Percentiles rank a stretch among this genome's conserved stretches.
Evolutionary conservation across 2,329 filamentous ascomycete species (phyloP).

Genomic region (Ambrosiella xylebori): DNA sequence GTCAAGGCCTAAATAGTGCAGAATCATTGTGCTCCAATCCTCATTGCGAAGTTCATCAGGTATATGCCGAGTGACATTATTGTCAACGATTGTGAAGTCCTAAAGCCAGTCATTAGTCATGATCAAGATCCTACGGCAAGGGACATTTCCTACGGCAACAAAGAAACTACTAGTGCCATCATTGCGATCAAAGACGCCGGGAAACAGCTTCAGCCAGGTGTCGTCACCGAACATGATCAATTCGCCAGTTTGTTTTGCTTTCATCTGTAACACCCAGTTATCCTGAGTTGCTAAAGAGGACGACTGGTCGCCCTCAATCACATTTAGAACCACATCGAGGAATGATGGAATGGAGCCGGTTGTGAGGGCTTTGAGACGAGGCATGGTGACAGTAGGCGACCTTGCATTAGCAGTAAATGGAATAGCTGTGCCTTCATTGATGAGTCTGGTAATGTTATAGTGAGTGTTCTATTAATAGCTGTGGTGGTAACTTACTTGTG

Average conservation of each 20-base stretch:
- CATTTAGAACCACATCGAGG: slow-evolving; percentile 88
- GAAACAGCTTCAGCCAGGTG: slow-evolving; percentile 95
- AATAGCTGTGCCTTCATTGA: slow-evolving; percentile 64
- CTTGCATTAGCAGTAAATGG: slow-evolving; percentile 92
- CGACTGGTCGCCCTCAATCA: slow-evolving; percentile 82
- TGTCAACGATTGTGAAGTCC: slow-evolving; percentile 96
- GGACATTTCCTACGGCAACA: slow-evolving; percentile 53
- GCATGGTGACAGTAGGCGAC: slow-evolving; percentile 98
- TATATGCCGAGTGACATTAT: slow-evolving; percentile 89
- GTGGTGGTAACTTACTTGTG: slow-evolving; percentile 49
- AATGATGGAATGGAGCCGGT: slow-evolving; percentile 98
- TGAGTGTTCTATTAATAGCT: background rate
- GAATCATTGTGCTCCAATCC: slow-evolving; percentile 86
- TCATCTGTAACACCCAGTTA: slow-evolving; percentile 91
- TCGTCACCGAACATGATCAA: slow-evolving; percentile 94
- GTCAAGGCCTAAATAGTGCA: slow-evolving; percentile 90
- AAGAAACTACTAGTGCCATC: slow-evolving; percentile 98
- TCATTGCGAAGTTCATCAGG: slow-evolving; percentile 52
- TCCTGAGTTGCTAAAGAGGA: slow-evolving; percentile 80
- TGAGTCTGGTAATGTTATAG: slow-evolving; percentile 41
- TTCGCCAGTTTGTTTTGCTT: slow-evolving; percentile 50
- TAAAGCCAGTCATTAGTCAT: slow-evolving; percentile 22
- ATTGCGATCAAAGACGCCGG: slow-evolving; percentile 64
- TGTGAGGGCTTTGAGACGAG: slow-evolving; percentile 88
- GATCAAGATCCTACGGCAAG: background rate